Percentiles rank a stretch among this genome's conserved stretches.
Conservation (phyloP, 257 asterid species). For the Forsythia suspensa region DNA sequence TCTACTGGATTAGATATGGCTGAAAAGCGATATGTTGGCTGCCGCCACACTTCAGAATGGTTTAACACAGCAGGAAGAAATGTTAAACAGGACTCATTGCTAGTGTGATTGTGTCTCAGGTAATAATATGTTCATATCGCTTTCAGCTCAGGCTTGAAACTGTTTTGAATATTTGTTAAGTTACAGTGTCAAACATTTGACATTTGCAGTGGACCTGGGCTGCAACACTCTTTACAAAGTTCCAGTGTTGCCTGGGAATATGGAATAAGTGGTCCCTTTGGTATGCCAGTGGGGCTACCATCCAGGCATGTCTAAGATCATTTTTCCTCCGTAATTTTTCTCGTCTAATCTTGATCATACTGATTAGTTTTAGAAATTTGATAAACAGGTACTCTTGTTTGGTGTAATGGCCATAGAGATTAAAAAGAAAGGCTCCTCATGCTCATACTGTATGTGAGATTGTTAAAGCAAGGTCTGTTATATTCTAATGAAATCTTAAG, state of each 20-base stretch:
- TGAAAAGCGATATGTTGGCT: slow-evolving; percentile 85
- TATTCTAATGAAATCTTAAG: neutral
- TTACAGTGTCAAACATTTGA: neutral
- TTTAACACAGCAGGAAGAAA: slow-evolving; percentile 94
- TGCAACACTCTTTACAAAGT: slow-evolving; percentile 89
- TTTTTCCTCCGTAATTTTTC: neutral
- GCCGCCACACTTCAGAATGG: slow-evolving; percentile 91
- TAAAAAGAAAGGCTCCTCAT: slow-evolving; percentile 85
- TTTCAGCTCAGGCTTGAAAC: neutral
- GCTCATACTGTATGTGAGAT: slow-evolving; percentile 95
- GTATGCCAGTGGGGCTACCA: slow-evolving; percentile 97
- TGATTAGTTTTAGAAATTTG: slow-evolving; percentile 6
- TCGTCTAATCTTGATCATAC: neutral
- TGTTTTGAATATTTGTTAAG: neutral
- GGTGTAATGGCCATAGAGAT: slow-evolving; percentile 96
- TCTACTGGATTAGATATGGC: slow-evolving; percentile 96
- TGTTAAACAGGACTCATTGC: slow-evolving; percentile 95
- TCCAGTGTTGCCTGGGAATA: slow-evolving; percentile 93
- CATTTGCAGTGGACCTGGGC: slow-evolving; percentile 95
- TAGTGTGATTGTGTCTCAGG: slow-evolving; percentile 94
- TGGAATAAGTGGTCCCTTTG: slow-evolving; percentile 98
- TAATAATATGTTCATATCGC: slow-evolving; percentile 20
- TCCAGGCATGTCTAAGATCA: slow-evolving; percentile 51
- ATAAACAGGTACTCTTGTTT: slow-evolving; percentile 70
- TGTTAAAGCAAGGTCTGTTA: slow-evolving; percentile 76